Conservation (phyloP, 345 rosid genomes). For the Sonneratia alba region DNA sequence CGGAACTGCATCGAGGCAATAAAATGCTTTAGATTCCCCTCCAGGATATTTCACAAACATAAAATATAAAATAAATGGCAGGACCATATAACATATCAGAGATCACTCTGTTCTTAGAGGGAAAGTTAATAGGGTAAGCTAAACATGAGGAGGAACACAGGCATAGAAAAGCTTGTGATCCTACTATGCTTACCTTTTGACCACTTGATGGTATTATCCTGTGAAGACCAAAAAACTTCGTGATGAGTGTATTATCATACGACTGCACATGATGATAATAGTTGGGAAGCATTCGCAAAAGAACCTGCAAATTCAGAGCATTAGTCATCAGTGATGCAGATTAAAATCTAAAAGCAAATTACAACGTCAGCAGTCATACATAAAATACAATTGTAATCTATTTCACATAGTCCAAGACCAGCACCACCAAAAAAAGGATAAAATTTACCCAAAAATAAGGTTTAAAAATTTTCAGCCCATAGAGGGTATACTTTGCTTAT, state of each 20-base stretch:
- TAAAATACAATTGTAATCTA: neutral
- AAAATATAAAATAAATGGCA: neutral
- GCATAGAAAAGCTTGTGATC: neutral
- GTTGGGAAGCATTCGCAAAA: constrained; percentile 90
- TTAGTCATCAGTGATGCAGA: neutral
- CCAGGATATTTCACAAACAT: neutral
- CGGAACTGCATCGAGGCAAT: constrained; percentile 60
- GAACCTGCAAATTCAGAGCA: constrained; percentile 49
- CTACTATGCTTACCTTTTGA: constrained; percentile 57
- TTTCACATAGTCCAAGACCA: neutral
- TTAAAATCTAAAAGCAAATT: neutral
- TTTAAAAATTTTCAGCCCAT: neutral
- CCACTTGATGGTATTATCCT: constrained; percentile 97
- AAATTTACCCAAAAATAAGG: neutral
- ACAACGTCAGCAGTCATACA: neutral
- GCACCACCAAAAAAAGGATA: neutral
- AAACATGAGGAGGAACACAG: neutral
- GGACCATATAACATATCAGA: neutral
- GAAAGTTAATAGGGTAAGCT: neutral
- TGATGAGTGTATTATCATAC: constrained; percentile 87
- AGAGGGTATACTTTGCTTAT: neutral
- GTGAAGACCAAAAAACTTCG: constrained; percentile 98
- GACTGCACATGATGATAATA: constrained; percentile 88
- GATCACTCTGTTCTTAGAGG: neutral
- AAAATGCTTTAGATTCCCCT: neutral